A percentile compares a stretch with the other conserved stretches of the same genome.
Evolutionary conservation across 495 filamentous ascomycete genomes (phyloP).

Genomic region (Pseudotulostoma volvatum): DNA sequence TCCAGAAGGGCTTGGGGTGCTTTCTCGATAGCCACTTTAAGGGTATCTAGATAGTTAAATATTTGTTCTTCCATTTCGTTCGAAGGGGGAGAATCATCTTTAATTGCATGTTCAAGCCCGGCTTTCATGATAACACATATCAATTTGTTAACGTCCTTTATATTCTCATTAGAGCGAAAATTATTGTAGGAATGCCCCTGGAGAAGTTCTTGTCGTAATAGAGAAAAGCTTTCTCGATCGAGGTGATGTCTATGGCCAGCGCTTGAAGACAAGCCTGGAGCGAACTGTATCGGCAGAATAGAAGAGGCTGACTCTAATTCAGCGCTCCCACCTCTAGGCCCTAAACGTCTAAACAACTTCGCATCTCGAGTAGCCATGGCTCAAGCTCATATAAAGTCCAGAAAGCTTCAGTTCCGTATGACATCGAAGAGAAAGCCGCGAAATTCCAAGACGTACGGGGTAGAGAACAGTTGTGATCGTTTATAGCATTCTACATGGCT

Average conservation of each 20-base stretch:
- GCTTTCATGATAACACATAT: constrained; percentile 71
- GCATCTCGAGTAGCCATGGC: too few relatives aligned
- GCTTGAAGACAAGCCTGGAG: too few relatives aligned
- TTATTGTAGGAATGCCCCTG: constrained; percentile 24
- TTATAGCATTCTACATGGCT: too few relatives aligned
- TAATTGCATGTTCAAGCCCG: constrained; percentile 47
- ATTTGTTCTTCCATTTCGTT: constrained; percentile 39
- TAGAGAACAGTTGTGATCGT: too few relatives aligned
- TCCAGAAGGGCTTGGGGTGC: constrained; percentile 55
- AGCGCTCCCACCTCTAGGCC: too few relatives aligned
- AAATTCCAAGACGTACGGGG: too few relatives aligned
- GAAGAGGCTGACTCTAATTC: too few relatives aligned
- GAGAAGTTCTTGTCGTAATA: constrained; percentile 49
- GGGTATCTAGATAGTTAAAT: constrained; percentile 50
- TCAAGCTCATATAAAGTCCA: too few relatives aligned
- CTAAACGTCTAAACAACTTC: too few relatives aligned
- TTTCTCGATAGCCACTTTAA: constrained; percentile 54
- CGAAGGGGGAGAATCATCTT: constrained; percentile 40
- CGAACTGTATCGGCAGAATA: too few relatives aligned
- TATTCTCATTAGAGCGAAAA: constrained; percentile 39
- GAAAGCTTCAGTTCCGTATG: too few relatives aligned
- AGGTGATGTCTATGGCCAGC: constrained; percentile 24
- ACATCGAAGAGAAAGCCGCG: too few relatives aligned
- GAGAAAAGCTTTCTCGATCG: constrained; percentile 39
- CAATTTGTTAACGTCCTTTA: constrained; percentile 63